phyloP scores from a whole-genome alignment of 768 basidiomycete species.

The Lactarius vividus region DNA sequence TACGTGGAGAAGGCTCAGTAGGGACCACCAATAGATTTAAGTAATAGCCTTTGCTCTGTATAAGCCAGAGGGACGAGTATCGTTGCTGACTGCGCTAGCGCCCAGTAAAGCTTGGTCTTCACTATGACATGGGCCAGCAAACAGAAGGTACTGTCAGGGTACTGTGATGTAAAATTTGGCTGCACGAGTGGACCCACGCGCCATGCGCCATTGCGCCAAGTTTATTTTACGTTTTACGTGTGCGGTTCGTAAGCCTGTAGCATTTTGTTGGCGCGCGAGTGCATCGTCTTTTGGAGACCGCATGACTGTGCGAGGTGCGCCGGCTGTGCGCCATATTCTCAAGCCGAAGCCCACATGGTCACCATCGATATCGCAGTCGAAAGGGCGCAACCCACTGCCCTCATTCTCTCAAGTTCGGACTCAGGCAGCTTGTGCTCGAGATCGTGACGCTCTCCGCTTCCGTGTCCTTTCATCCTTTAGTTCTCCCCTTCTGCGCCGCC shows the following conservation, averaged over 20 bases:
- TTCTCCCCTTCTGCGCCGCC: neutral
- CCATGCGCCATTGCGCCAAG: too few species aligned
- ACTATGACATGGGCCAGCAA: neutral
- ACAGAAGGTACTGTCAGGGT: too few species aligned
- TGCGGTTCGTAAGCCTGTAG: neutral
- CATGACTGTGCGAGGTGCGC: constrained; percentile 13
- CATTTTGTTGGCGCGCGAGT: neutral
- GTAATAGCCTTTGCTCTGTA: neutral
- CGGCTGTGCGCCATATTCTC: constrained; percentile 5
- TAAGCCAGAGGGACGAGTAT: neutral
- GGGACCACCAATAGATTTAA: neutral
- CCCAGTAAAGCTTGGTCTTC: neutral
- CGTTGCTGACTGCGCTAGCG: too few species aligned
- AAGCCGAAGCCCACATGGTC: constrained; percentile 11
- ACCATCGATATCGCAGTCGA: constrained; percentile 11
- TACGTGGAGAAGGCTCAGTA: neutral
- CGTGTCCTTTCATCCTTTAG: neutral
- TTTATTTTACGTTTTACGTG: neutral
- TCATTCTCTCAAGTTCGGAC: neutral
- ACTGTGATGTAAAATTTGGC: too few species aligned
- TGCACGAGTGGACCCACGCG: too few species aligned
- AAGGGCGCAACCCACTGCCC: constrained; percentile 6
- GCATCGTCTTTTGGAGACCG: neutral
- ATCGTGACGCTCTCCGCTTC: neutral
- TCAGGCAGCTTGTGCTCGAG: neutral